Evolutionary conservation across 1,284 basidiomycete genomes (phyloP).

Genomic region (Moesziomyces sp.): DNA sequence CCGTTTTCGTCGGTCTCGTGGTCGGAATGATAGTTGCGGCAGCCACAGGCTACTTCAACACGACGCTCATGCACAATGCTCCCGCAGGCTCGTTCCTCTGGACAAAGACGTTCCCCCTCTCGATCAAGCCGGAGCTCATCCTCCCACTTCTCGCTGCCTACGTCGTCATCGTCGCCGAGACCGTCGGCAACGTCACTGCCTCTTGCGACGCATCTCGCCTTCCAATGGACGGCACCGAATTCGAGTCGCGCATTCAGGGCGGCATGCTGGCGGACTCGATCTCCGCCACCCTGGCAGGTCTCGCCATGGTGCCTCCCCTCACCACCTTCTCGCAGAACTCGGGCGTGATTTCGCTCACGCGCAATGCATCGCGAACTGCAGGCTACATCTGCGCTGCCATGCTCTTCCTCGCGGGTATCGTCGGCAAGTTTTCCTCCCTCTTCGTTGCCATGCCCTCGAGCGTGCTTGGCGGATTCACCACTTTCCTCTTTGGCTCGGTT

Average conservation of each 20-base stretch:
- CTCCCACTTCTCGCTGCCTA: conserved; percentile 33
- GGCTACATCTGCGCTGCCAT: conserved; percentile 34
- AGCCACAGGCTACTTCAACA: conserved; percentile 45
- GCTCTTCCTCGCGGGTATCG: conserved; percentile 40
- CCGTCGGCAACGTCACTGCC: conserved; percentile 39
- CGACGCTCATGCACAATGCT: conserved; percentile 17
- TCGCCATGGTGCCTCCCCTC: conserved; percentile 36
- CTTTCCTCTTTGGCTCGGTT: conserved; percentile 41
- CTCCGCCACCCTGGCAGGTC: conserved; percentile 28
- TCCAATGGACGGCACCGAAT: conserved; percentile 32
- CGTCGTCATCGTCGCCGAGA: conserved; percentile 31
- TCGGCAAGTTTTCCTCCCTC: conserved; percentile 38
- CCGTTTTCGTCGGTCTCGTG: conserved; percentile 40
- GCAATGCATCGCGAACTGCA: conserved; percentile 32
- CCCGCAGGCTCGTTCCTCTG: conserved; percentile 34
- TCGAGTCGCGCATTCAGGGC: conserved; percentile 40
- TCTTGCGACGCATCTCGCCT: conserved; percentile 38
- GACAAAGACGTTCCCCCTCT: conserved; percentile 31
- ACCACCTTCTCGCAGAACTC: conserved; percentile 42
- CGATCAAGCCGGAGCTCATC: conserved; percentile 25
- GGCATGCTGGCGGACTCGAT: conserved; percentile 43
- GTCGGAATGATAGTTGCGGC: conserved; percentile 48
- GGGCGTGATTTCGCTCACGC: conserved; percentile 38
- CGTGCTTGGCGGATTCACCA: conserved; percentile 39
- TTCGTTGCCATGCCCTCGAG: conserved; percentile 37